Conservation (phyloP, 2,329 filamentous ascomycete species). For the Curvularia sp. region DNA sequence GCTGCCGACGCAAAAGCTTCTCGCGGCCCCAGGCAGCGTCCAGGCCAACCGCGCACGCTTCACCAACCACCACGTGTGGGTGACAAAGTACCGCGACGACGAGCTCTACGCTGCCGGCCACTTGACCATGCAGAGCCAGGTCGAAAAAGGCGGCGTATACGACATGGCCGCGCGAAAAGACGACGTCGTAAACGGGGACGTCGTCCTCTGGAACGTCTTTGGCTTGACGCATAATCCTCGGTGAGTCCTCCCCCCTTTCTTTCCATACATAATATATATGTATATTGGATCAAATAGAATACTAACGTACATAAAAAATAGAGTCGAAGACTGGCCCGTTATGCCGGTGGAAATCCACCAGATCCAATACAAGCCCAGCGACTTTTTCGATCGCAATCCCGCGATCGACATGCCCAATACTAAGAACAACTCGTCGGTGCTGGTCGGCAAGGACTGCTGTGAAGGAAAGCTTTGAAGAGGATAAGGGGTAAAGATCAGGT, state of each 20-base stretch:
- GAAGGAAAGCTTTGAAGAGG: conserved; percentile 26
- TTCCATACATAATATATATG: background rate
- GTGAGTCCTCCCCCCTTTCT: conserved; percentile 13
- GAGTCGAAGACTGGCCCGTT: conserved; percentile 60
- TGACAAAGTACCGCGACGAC: conserved; percentile 61
- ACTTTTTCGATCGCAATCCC: conserved; percentile 63
- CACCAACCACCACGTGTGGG: conserved; percentile 61
- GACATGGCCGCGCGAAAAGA: conserved; percentile 56
- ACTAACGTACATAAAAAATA: conserved; percentile 3
- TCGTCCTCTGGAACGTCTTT: conserved; percentile 61
- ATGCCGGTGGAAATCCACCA: conserved; percentile 60
- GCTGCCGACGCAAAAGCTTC: conserved; percentile 58
- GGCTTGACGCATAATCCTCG: conserved; percentile 61
- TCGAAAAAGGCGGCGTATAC: conserved; percentile 55
- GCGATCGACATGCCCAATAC: conserved; percentile 60
- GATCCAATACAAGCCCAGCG: conserved; percentile 58
- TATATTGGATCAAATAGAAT: background rate
- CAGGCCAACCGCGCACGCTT: conserved; percentile 58
- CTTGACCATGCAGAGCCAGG: conserved; percentile 57
- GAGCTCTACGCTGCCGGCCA: conserved; percentile 60
- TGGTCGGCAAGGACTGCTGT: conserved; percentile 41
- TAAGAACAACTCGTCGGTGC: conserved; percentile 43
- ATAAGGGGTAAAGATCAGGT: background rate
- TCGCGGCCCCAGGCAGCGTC: conserved; percentile 56
- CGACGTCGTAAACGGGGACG: conserved; percentile 54